These are phyloP conservation scores for Ophiostoma piceae DNA, from an alignment of 2,329 filamentous ascomycete genomes.

Conservation along the genomic window DNA sequence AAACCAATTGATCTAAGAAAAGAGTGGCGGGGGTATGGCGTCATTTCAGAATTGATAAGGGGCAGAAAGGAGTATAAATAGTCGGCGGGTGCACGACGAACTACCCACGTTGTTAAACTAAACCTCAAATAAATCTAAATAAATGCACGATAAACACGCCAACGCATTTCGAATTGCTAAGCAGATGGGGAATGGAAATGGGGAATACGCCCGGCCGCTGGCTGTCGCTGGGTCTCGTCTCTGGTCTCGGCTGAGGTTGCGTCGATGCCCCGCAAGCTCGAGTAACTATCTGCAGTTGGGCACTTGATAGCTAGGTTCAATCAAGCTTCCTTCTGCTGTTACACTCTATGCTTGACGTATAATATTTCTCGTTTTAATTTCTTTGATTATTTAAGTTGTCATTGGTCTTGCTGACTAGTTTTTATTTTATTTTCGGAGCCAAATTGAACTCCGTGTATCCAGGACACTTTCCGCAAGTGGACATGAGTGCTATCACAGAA, in stretches of 20 bases:
- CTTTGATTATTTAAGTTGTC: too few species aligned
- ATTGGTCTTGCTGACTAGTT: not conserved
- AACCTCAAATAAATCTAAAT: not conserved
- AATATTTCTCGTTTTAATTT: too few species aligned
- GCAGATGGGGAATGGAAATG: not conserved
- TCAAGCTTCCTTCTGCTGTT: not conserved
- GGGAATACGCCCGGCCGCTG: not conserved
- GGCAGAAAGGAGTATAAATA: not conserved
- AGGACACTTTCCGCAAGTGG: not conserved
- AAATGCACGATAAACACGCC: not conserved
- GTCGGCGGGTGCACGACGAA: not conserved
- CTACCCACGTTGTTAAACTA: not conserved
- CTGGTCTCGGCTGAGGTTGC: not conserved
- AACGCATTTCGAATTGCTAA: not conserved
- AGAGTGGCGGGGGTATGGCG: conserved; percentile 16
- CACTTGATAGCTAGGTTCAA: not conserved
- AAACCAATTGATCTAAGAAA: not conserved
- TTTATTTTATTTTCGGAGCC: not conserved
- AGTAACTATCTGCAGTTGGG: not conserved
- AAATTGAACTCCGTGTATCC: not conserved
- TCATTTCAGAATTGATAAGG: conserved; percentile 16
- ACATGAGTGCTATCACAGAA: not conserved
- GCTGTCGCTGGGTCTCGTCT: not conserved
- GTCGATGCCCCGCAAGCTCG: not conserved
- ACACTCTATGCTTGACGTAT: not conserved